Evolutionary conservation across 345 rosid species (phyloP), one percentile per base, ranked within the genome.

Genomic region (Alliaria petiolata): DNA sequence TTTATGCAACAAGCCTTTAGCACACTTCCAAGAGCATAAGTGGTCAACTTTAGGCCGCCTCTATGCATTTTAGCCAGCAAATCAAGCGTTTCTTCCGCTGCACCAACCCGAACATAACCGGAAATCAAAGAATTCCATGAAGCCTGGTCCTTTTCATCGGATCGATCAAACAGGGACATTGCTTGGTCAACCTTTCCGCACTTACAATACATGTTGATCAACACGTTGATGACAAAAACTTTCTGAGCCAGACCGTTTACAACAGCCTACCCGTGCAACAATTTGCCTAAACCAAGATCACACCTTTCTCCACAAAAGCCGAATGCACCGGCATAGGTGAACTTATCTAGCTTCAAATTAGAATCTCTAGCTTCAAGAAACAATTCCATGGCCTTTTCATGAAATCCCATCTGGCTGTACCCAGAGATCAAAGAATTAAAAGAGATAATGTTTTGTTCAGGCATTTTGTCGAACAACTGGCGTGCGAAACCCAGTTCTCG

Each of bases 121-220:
- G 85, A 75, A 45, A 85, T 85, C 81, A 83, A 61, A 61, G 89
- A 76, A 55, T 83, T 85, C 89, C 86, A 85, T 25, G 85, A 77
- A 64, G 81, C 69, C 12, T 44, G 69, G 68, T 85, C 83, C 76
- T 70, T 66, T 52, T 63, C 83, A 19, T 60, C 36, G n/a, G 72
- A 77, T 33, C 36, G 55, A 62, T 85, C 82, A 63, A 85, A 82
- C 51, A 85, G 65, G 19, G 70, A 43, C 79, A 76, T 75, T 8
- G 86, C 85, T 45, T 65, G 83, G 39, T 83, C 78, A 59, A 81
- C 56, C 45, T 49, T 60, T 11, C 81, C 82, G 66, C 86, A 81
- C 55, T 79, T 85, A 62, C 77, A 69, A 38, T 85, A 85, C 85
- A 85, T 77, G 54, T 81, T 71, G 22, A 85, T 83, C 70, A 85